Evolutionary conservation across 1,284 basidiomycete species (phyloP), one percentile per base, ranked within the genome.

Genomic region (Boletus mariae): DNA sequence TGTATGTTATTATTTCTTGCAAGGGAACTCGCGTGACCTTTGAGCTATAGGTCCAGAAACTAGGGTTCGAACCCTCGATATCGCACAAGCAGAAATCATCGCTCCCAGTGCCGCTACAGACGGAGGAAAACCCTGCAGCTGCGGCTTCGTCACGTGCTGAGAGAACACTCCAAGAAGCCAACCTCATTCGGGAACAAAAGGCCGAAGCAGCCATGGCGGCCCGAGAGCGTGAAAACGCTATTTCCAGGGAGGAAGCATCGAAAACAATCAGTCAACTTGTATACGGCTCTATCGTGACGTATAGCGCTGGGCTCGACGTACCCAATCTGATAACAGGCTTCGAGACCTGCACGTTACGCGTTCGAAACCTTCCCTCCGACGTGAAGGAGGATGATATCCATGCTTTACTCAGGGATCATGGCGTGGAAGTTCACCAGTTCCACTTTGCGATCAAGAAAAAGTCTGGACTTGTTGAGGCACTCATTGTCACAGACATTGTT

Each of bases 241-340:
- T 52, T 17, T 38, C 34, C 11, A 57, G 62, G 37, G 61, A 68
- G 44, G 77, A 79, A 35, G 76, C 75, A 1, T 58, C 67, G 2
- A 68, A 68, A 43, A 74, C 71, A 3, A 67, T 75, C 2, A 74
- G 67, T 49, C 70, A 71, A 42, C 57, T 78, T n/a, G 70, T 80
- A 11, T 67, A 70, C 20, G 78, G 73, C 2, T 76, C 76, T 12
- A 75, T 80, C 38, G 73, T 79, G 17, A 77, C 76, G 4, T 80
- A 69, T 45, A 68, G 68, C 17, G 74, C 78, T 3, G 80, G 80
- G 5, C 60, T 81, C 34, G 63, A 74, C 23, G 66, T 81, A 26
- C 62, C 60, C 47, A 61, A 64, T 17, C 56, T 80, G 31, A 60
- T 77, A 26, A 64, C 73, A 15, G 79, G 80, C 5, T 81, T 79